phyloP scores from a whole-genome alignment of 1,284 basidiomycete species.

The Marasmius oreades region DNA sequence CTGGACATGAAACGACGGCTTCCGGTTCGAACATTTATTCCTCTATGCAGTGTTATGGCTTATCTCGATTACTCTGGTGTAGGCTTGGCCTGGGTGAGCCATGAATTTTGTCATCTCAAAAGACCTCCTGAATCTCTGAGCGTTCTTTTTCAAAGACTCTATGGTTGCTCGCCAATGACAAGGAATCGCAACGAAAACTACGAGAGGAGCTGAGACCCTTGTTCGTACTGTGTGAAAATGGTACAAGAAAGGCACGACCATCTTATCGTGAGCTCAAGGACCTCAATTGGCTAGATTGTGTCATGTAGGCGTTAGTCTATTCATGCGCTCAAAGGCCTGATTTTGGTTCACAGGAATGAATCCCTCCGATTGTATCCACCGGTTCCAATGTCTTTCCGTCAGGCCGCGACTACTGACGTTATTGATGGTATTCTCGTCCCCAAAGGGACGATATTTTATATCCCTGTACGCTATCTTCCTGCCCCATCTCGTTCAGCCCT shows the following conservation, averaged over 20 bases:
- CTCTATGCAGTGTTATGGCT: background rate
- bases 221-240: constrained; percentile 30
- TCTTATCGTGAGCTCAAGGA: constrained; percentile 42
- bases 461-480: constrained; percentile 33
- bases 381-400: constrained; percentile 43
- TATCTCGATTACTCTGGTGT: background rate
- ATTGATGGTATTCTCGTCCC: constrained; percentile 44
- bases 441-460: constrained; percentile 42
- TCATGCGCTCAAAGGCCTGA: background rate
- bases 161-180: constrained; percentile 34
- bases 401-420: constrained; percentile 38
- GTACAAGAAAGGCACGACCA: background rate
- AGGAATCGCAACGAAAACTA: constrained; percentile 36
- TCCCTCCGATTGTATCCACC: constrained; percentile 41
- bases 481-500: background rate
- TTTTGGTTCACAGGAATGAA: constrained; percentile 24
- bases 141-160: constrained; percentile 27
- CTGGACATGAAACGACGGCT: constrained; percentile 51
- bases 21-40: constrained; percentile 25
- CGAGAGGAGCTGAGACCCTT: constrained; percentile 39
- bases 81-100: constrained; percentile 6
- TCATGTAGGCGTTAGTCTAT: constrained; percentile 33
- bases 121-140: background rate
- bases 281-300: constrained; percentile 42
- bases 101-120: background rate